These are phyloP conservation scores for Suillus occidentalis DNA, from an alignment of 768 basidiomycete species.

Conservation along the genomic window DNA sequence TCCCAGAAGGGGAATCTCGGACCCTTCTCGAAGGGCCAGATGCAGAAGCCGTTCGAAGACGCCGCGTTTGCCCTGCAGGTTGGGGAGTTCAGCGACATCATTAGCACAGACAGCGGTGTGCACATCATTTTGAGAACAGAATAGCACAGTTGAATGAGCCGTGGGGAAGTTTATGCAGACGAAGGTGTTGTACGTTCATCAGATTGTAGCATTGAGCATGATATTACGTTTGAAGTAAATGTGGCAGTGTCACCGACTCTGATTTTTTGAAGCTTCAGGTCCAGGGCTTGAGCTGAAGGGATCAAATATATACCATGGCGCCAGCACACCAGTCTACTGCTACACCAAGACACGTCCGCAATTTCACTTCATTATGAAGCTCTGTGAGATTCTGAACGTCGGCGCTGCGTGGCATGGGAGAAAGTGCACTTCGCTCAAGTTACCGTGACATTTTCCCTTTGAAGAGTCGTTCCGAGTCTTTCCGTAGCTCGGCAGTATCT, in stretches of 20 bases:
- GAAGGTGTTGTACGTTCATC: conserved; percentile 1
- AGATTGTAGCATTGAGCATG: conserved; percentile 2
- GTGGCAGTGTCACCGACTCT: not conserved
- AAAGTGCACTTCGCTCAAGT: not conserved
- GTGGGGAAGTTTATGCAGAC: not conserved
- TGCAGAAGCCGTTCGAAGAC: conserved; percentile 98
- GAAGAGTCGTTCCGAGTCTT: not conserved
- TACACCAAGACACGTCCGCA: not conserved
- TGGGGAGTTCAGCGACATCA: conserved; percentile 76
- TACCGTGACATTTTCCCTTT: not conserved
- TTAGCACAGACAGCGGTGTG: conserved; percentile 92
- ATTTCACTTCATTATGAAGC: not conserved
- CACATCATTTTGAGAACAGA: conserved; percentile 90
- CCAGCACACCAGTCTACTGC: not conserved
- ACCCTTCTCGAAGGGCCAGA: conserved; percentile 79
- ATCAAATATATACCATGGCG: not conserved
- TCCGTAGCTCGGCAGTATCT: not conserved
- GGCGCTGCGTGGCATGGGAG: not conserved
- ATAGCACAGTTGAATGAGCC: conserved; percentile 28
- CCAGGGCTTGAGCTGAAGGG: not conserved
- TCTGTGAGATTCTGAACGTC: not conserved
- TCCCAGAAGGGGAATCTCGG: conserved; percentile 84
- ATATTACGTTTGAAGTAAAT: not conserved
- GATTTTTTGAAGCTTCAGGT: not conserved
- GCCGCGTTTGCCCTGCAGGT: conserved; percentile 71